A percentile compares a stretch with the other conserved stretches of the same genome.
phyloP scores from a whole-genome alignment of 2,329 filamentous ascomycete species.

The Colletotrichum lentis region DNA sequence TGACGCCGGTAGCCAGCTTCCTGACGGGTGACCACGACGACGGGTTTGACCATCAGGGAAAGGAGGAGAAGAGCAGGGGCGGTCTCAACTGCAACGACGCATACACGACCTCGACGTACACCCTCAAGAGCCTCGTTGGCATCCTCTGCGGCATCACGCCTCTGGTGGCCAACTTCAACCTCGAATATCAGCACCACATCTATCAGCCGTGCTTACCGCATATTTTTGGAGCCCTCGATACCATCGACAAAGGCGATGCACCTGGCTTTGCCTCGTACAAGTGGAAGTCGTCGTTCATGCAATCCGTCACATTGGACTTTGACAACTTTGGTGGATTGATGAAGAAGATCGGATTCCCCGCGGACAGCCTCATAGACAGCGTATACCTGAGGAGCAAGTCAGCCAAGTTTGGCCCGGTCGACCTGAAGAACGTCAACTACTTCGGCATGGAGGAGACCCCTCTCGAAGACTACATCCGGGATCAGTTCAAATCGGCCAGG shows the following conservation, averaged over 20 bases:
- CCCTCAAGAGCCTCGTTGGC: conserved; percentile 48
- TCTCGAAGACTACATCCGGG: conserved; percentile 48
- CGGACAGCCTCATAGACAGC: not conserved
- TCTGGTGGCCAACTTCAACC: conserved; percentile 48
- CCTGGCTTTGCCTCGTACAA: conserved; percentile 35
- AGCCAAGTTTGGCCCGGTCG: conserved; percentile 19
- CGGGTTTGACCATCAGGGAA: conserved; percentile 11
- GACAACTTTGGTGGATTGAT: conserved; percentile 32
- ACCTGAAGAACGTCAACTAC: conserved; percentile 47
- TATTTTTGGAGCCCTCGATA: conserved; percentile 39
- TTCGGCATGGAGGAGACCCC: conserved; percentile 54
- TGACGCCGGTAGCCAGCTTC: conserved; percentile 38
- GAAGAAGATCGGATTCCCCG: not conserved
- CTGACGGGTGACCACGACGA: conserved; percentile 30
- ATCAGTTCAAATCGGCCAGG: conserved; percentile 39
- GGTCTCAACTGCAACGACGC: conserved; percentile 47
- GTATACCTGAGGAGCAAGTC: not conserved
- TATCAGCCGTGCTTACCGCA: conserved; percentile 51
- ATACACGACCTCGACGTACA: conserved; percentile 48
- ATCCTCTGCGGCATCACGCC: conserved; percentile 48
- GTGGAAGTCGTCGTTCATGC: conserved; percentile 38
- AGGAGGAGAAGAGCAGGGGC: conserved; percentile 33
- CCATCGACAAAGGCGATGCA: conserved; percentile 21
- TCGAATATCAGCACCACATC: conserved; percentile 48
- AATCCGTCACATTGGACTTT: conserved; percentile 38